Evolutionary conservation across 2,329 filamentous ascomycete species (phyloP), one percentile per base, ranked within the genome.

Genomic region (Tympanopsis confertula): DNA sequence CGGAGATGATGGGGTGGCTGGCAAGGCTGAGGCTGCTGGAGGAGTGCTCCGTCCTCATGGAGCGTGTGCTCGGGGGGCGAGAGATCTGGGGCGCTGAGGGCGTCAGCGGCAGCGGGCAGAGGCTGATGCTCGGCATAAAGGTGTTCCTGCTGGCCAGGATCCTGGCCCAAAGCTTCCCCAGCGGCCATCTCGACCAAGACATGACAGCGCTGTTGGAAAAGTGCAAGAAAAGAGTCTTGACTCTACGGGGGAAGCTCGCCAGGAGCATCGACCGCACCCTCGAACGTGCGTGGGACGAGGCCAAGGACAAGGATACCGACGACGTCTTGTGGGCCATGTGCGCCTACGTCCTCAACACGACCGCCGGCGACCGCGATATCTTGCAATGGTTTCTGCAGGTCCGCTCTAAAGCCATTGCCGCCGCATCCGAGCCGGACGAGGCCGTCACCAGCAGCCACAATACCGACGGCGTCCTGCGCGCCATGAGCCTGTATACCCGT

Each of bases 341-440:
- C 39, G 87, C 88, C 0, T 88, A 87, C 54, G 87, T 86, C 43
- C 66, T 96, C 37, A 76, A 79, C 1, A 87, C 82, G 3, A 93
- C 76, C 49, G 86, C 82, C 1, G 83, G 86, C 0, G 78, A 85
- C 0, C 78, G 74, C 40, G 87, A 94, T 52, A 82, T 86, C 1
- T 58, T 95, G 38, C 67, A 75, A 5, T 79, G 91, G 57, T 89
- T 95, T 48, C 69, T 93, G 36, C 70, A 78, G 37, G 71, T 87
- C 5, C 71, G 89, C 33, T 70, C 74, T 29, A 74, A 82, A 40
- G 78, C 78, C 20, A 78, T 94, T 49, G 65, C 71, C 0, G 59
- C 69, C 28, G 69, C 74, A 10, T 69, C 89, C 36, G 72, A 76
- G 15, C 45, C 55, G 7, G 56, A 57, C 35, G 63, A 61, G 35